Conservation (phyloP, 257 asterid species). For the Primulina tabacum region DNA sequence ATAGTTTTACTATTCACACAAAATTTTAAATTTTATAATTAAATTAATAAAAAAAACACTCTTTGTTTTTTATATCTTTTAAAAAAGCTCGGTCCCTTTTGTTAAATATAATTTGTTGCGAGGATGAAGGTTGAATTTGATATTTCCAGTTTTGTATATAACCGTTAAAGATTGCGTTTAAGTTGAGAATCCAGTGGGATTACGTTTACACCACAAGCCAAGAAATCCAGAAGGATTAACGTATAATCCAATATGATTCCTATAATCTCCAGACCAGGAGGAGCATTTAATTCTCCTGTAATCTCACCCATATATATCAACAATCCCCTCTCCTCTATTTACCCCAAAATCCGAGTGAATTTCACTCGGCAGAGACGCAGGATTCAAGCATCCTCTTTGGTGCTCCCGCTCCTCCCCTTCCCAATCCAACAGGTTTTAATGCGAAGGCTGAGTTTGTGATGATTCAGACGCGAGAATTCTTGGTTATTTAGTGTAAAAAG, state of each 20-base stretch:
- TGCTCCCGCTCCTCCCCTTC: constrained; percentile 50
- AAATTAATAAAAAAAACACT: no score
- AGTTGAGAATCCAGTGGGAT: constrained; percentile 31
- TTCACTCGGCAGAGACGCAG: constrained; percentile 21
- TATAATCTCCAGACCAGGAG: constrained; percentile 28
- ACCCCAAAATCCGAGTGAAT: constrained; percentile 16
- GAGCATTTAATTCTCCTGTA: constrained; percentile 21
- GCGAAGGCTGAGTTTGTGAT: not conserved
- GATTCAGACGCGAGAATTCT: not conserved
- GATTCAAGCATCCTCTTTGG: constrained; percentile 27
- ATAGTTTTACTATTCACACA: no score
- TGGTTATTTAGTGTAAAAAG: not conserved
- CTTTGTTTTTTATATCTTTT: no score
- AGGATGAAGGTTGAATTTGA: no score
- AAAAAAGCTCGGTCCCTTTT: no score
- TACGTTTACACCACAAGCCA: constrained; percentile 18
- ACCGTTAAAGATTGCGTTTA: constrained; percentile 28
- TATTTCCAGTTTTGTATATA: no score
- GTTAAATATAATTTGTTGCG: no score
- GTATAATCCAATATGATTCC: constrained; percentile 30
- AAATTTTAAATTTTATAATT: no score
- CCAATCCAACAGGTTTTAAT: constrained; percentile 36
- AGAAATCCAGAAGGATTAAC: constrained; percentile 28
- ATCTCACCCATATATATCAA: constrained; percentile 21
- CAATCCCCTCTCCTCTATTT: constrained; percentile 21